Percentiles rank a stretch among this genome's conserved stretches.
Conservation (phyloP, 352 stramenopile species). For the Globisporangium echinulatum region DNA sequence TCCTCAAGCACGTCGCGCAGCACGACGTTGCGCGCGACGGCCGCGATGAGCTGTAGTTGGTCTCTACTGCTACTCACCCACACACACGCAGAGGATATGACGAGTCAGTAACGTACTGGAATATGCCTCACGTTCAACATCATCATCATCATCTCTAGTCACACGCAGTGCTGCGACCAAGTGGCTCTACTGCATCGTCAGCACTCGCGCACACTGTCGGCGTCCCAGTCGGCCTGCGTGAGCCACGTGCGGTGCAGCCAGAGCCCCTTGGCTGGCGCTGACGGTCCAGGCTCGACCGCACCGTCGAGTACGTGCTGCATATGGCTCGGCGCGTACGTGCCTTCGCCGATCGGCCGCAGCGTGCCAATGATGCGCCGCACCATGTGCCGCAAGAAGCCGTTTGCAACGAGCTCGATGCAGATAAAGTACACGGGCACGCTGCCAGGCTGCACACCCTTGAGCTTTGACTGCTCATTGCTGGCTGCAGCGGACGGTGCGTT, state of each 20-base stretch:
- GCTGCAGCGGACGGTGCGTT: conserved; percentile 3
- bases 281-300: conserved; percentile 47
- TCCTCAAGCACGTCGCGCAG: conserved; percentile 34
- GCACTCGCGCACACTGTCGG: conserved; percentile 24
- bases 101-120: too few relatives aligned
- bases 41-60: conserved; percentile 61
- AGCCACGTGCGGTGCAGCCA: conserved; percentile 85
- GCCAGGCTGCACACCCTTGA: conserved; percentile 14
- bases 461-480: conserved; percentile 25
- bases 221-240: conserved; percentile 64
- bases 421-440: conserved; percentile 55
- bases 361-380: conserved; percentile 82
- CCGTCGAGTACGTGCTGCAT: conserved; percentile 71
- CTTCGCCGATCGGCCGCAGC: conserved; percentile 71
- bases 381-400: conserved; percentile 85
- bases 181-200: not conserved
- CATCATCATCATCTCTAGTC: too few relatives aligned
- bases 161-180: too few relatives aligned
- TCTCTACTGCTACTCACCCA: conserved; percentile 7
- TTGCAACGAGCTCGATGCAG: conserved; percentile 78
- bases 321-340: conserved; percentile 34
- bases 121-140: too few relatives aligned
- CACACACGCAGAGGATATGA: too few relatives aligned
- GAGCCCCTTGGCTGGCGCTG: conserved; percentile 65
- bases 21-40: conserved; percentile 11